Evolutionary conservation across 2,329 filamentous ascomycete species (phyloP).

Genomic region (Phoma herbarum): DNA sequence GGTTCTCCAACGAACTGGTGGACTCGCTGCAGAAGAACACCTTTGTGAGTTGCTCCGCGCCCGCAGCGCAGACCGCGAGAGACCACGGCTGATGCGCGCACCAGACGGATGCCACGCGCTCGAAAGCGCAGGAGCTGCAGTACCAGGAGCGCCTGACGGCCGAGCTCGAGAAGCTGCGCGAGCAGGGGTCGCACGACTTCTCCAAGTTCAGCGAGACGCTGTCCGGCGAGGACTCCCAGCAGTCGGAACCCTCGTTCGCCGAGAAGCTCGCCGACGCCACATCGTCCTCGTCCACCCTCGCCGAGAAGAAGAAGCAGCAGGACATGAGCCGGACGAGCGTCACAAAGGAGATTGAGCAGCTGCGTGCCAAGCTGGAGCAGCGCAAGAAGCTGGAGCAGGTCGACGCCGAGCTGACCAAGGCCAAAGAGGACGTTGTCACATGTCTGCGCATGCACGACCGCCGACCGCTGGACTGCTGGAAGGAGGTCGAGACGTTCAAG

Average conservation of each 20-base stretch:
- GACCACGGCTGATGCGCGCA: slow-evolving; percentile 18
- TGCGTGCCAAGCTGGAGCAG: slow-evolving; percentile 60
- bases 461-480: slow-evolving; percentile 91
- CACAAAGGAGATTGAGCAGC: slow-evolving; percentile 64
- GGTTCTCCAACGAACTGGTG: slow-evolving; percentile 82
- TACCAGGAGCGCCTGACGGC: slow-evolving; percentile 86
- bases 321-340: slow-evolving; percentile 63
- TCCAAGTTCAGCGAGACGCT: slow-evolving; percentile 72
- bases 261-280: slow-evolving; percentile 51
- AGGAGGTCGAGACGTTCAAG: slow-evolving; percentile 91
- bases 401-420: slow-evolving; percentile 76
- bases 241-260: slow-evolving; percentile 46
- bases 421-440: slow-evolving; percentile 77
- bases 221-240: slow-evolving; percentile 54
- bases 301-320: slow-evolving; percentile 54
- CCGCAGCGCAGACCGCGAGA: not conserved
- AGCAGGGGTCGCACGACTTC: slow-evolving; percentile 74
- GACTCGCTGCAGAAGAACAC: slow-evolving; percentile 83
- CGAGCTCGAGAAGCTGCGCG: slow-evolving; percentile 82
- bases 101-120: slow-evolving; percentile 88
- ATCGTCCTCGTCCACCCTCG: slow-evolving; percentile 46
- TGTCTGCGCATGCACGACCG: slow-evolving; percentile 87
- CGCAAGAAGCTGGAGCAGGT: slow-evolving; percentile 69
- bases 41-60: slow-evolving; percentile 69
- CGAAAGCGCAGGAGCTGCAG: slow-evolving; percentile 83